Conservation (phyloP, 2,329 filamentous ascomycete species). For the Pseudopyricularia cyperi region DNA sequence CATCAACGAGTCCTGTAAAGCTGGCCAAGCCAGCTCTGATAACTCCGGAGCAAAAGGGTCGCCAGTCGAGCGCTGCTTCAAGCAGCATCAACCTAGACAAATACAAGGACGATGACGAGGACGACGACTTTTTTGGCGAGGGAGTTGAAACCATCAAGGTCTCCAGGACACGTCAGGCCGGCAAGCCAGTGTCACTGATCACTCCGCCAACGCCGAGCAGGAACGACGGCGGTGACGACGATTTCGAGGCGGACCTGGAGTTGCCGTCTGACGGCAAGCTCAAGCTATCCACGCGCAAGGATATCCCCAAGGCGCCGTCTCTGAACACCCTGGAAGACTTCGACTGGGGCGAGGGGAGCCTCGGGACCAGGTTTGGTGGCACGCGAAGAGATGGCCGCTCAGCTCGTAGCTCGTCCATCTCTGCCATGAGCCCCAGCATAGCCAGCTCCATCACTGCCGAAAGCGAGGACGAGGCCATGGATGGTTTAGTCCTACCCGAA, state of each 20-base stretch:
- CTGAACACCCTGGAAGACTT: constrained; percentile 57
- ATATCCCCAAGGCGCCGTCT: constrained; percentile 50
- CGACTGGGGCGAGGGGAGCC: constrained; percentile 87
- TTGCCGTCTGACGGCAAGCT: constrained; percentile 55
- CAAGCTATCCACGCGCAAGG: constrained; percentile 46
- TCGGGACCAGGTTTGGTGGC: constrained; percentile 81
- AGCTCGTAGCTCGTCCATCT: constrained; percentile 73
- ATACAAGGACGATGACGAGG: constrained; percentile 49
- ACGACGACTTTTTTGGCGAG: constrained; percentile 52
- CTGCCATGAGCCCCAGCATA: constrained; percentile 82
- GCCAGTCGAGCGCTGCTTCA: constrained; percentile 21
- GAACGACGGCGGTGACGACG: constrained; percentile 37
- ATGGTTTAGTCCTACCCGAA: constrained; percentile 73
- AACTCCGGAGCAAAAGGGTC: constrained; percentile 16
- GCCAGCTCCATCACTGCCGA: constrained; percentile 84
- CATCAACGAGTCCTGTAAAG: constrained; percentile 38
- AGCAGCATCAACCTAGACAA: constrained; percentile 42
- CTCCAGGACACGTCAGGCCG: constrained; percentile 41
- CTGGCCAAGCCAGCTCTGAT: constrained; percentile 14
- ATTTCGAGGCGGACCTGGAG: constrained; percentile 62
- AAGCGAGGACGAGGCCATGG: constrained; percentile 86
- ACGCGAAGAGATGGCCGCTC: constrained; percentile 70
- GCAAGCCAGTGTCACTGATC: constrained; percentile 37
- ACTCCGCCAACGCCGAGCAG: constrained; percentile 43
- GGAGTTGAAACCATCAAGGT: constrained; percentile 55